phyloP scores from a whole-genome alignment of 2,329 filamentous ascomycete genomes.

The Paradendryphiella salina region DNA sequence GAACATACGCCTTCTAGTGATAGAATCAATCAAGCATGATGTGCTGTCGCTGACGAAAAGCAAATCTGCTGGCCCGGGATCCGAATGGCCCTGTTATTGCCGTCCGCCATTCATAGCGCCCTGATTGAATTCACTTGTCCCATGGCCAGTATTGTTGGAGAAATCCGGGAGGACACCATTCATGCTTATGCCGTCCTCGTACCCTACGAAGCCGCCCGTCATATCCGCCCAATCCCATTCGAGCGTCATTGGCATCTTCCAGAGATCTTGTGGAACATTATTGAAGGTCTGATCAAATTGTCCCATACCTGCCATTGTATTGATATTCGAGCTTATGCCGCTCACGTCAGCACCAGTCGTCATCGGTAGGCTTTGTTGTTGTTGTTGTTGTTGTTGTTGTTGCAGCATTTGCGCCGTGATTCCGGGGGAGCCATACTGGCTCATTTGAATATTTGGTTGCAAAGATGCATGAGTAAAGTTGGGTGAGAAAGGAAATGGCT shows the following conservation, averaged over 20 bases:
- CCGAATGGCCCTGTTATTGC: constrained; percentile 1
- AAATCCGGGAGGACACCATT: constrained; percentile 46
- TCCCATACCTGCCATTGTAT: constrained; percentile 40
- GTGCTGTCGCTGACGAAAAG: not conserved
- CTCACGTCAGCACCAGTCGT: constrained; percentile 29
- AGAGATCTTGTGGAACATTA: constrained; percentile 82
- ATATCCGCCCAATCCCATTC: constrained; percentile 80
- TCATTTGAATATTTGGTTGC: constrained; percentile 32
- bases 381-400: constrained; percentile 36
- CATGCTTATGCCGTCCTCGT: constrained; percentile 47
- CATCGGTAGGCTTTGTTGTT: constrained; percentile 30
- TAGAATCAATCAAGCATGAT: constrained; percentile 4
- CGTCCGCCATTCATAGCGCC: constrained; percentile 39
- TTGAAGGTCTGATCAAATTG: constrained; percentile 77
- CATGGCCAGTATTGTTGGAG: constrained; percentile 29
- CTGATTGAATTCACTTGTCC: constrained; percentile 43
- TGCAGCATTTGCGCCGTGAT: constrained; percentile 40
- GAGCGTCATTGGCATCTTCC: constrained; percentile 93
- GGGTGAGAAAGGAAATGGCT: constrained; percentile 48
- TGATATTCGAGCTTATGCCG: constrained; percentile 31
- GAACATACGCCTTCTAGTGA: not conserved
- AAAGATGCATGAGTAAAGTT: constrained; percentile 47
- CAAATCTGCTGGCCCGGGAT: not conserved
- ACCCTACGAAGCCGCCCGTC: constrained; percentile 43
- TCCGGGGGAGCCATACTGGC: constrained; percentile 38